Conservation (phyloP, 768 basidiomycete species). For the Russula virescens region DNA sequence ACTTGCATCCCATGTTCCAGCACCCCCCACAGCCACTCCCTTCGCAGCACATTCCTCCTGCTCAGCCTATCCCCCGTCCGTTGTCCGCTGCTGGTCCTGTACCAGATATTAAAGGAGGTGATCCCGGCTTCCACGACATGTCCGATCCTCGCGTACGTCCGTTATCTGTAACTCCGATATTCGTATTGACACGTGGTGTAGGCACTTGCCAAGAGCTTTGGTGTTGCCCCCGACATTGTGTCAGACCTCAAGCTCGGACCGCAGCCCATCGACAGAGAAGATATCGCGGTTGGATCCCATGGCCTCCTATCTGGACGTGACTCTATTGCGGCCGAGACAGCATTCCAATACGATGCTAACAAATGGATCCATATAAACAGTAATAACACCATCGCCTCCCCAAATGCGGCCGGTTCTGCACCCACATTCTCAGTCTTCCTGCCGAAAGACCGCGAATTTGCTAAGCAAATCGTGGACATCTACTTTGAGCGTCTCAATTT, state of each 20-base stretch:
- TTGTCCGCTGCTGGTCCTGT: conserved; percentile 27
- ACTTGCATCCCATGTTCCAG: conserved; percentile 57
- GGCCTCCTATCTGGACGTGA: conserved; percentile 68
- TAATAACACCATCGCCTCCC: conserved; percentile 33
- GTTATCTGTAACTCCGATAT: neutral
- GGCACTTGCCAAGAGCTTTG: conserved; percentile 74
- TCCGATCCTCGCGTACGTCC: conserved; percentile 54
- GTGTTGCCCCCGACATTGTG: conserved; percentile 67
- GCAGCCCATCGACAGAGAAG: conserved; percentile 51
- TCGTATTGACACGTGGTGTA: conserved; percentile 28
- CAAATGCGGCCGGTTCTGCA: conserved; percentile 27
- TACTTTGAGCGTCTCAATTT: conserved; percentile 75
- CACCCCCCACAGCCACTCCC: conserved; percentile 38
- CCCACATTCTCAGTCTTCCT: conserved; percentile 55
- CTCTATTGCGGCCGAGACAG: conserved; percentile 47
- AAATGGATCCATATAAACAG: conserved; percentile 60
- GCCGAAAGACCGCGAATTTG: conserved; percentile 69
- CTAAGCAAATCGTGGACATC: conserved; percentile 53
- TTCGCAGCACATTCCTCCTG: conserved; percentile 37
- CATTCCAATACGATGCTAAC: conserved; percentile 51
- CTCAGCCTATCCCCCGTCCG: conserved; percentile 30
- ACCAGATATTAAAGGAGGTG: conserved; percentile 58
- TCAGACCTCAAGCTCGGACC: conserved; percentile 53
- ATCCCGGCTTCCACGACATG: conserved; percentile 76
- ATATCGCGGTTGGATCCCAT: conserved; percentile 69